Conservation (phyloP, 2,329 filamentous ascomycete genomes). For the Exophiala calicioides region DNA sequence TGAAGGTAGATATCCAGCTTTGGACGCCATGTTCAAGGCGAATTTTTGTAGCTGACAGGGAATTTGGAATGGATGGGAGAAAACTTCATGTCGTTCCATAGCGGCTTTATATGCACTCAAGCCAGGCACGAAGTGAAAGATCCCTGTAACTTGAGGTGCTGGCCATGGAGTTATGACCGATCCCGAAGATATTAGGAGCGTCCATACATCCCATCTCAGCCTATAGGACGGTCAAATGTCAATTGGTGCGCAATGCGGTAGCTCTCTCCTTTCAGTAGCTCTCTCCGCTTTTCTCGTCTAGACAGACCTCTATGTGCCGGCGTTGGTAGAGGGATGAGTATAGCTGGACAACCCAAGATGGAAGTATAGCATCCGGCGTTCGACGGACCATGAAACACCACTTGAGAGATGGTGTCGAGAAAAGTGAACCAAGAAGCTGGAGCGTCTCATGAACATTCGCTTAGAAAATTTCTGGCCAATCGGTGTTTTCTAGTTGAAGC, state of each 20-base stretch:
- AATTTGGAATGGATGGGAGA: too few relatives aligned
- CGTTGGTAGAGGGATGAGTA: not conserved
- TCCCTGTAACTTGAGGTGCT: too few relatives aligned
- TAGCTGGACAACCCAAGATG: not conserved
- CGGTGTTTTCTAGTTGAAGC: not conserved
- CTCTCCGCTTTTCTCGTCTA: too few relatives aligned
- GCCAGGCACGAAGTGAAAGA: too few relatives aligned
- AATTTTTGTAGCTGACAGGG: not conserved
- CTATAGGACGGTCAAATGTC: not conserved
- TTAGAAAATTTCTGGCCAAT: not conserved
- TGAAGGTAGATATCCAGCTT: conserved; percentile 9
- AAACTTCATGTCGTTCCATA: too few relatives aligned
- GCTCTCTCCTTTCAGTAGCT: not conserved
- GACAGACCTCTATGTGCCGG: not conserved
- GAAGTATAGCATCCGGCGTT: conserved; percentile 2
- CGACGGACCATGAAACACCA: not conserved
- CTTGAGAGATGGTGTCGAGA: too few relatives aligned
- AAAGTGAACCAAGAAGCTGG: too few relatives aligned
- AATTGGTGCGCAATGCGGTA: conserved; percentile 16
- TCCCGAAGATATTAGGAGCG: not conserved
- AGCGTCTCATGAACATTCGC: not conserved
- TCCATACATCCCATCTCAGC: not conserved
- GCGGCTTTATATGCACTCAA: too few relatives aligned
- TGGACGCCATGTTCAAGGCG: conserved; percentile 5
- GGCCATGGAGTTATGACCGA: too few relatives aligned